Base-by-base conservation (phyloP, 2,329 filamentous ascomycete genomes). In the Fusarium buxicola region DNA sequence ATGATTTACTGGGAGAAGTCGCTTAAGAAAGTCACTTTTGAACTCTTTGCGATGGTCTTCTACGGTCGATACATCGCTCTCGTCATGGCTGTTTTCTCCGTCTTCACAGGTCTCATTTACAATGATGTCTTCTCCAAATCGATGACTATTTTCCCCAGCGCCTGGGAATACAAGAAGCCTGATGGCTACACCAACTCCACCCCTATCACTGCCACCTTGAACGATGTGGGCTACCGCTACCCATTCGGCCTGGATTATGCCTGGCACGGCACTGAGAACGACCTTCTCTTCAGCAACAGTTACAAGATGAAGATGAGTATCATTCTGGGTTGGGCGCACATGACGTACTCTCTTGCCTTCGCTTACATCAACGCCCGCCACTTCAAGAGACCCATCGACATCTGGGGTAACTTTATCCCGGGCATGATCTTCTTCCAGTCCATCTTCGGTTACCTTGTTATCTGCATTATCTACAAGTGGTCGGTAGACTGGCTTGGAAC, bases 271-370 rank as follows among this genome's bases (percentile, higher is more conserved):
- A 91, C 93, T 11, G 94, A 98, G 72, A 99, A 99, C 72, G 91
- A 96, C 60, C 84, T 99, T 16, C 86, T 99, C 45, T 99, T 99
- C 81, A 91, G 88, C 76, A 99, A 99, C 89, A 96, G 92, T 78
- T 96, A 95, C 86, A 99, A 99, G 89, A 99, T 99, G 95, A 99
- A 99, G 84, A 91, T 99, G 80, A 96, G 92, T 82, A 97, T 99
- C 75, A 87, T 99, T 67, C 86, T 99, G 66, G 95, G 96, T 76
- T 99, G 96, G 95, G 87, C 87, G 57, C 94, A 97, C 81, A 99
- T 99, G 95, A 99, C 95, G 4, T 99, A 97, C 81, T 98, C 95
- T 15, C 87, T 99, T 40, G 94, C 91, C 81, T 89, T 96, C 74
- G 90, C 95, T 21, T 95, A 91, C 73, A 86, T 97, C 83, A 99